These are phyloP conservation scores for Cyberlindnera suaveolens DNA, from an alignment of 805 yeast species.

Conservation along the genomic window DNA sequence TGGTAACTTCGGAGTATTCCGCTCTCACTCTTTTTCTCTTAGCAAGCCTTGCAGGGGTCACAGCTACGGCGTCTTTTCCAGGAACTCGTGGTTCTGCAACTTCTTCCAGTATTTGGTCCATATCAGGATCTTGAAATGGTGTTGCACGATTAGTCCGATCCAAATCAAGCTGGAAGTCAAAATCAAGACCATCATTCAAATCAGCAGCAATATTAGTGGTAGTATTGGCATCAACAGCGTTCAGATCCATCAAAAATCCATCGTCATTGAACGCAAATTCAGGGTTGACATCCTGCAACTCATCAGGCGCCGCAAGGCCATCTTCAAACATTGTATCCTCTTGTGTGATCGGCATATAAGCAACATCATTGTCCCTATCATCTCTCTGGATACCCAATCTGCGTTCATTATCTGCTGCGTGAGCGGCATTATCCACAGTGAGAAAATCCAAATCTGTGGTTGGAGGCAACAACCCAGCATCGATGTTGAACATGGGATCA, in stretches of 20 bases:
- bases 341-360: slow-evolving; percentile 3
- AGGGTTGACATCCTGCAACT: slow-evolving; percentile 14
- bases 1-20: slow-evolving; percentile 1
- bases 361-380: slow-evolving; percentile 16
- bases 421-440: background rate
- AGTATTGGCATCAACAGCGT: slow-evolving; percentile 1
- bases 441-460: slow-evolving; percentile 15
- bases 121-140: slow-evolving; percentile 1
- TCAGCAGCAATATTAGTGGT: slow-evolving; percentile 9
- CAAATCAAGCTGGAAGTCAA: slow-evolving; percentile 4
- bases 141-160: slow-evolving; percentile 1
- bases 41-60: background rate
- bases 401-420: background rate
- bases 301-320: slow-evolving; percentile 3
- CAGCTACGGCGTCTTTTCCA: background rate
- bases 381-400: slow-evolving; percentile 9
- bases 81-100: slow-evolving; percentile 2
- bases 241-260: slow-evolving; percentile 19
- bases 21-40: slow-evolving; percentile 6
- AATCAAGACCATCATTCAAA: slow-evolving; percentile 1
- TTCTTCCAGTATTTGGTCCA: slow-evolving; percentile 13
- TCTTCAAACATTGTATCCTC: slow-evolving; percentile 1
- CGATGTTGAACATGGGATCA: slow-evolving; percentile 33
- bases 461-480: slow-evolving; percentile 25
- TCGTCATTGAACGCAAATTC: slow-evolving; percentile 24